Conservation (phyloP, 257 asterid genomes). For the Ocimum tenuiflorum region DNA sequence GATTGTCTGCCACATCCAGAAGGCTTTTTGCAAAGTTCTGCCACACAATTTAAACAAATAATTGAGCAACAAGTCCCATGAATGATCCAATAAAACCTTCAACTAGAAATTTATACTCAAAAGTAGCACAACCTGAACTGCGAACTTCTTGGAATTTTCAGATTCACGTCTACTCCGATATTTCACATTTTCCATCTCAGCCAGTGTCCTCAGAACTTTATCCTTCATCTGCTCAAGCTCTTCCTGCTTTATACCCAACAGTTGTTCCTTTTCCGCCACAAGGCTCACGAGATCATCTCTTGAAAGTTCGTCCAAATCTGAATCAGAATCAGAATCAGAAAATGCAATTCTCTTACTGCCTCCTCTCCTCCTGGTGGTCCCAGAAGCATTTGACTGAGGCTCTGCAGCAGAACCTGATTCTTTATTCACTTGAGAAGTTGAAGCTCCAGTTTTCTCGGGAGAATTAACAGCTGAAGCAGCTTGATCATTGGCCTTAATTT, state of each 20-base stretch:
- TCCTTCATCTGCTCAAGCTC: conserved; percentile 60
- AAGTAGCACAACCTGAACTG: conserved; percentile 52
- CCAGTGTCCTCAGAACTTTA: conserved; percentile 58
- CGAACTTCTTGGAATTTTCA: conserved; percentile 65
- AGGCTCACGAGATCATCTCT: conserved; percentile 66
- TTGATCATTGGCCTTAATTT: conserved; percentile 19
- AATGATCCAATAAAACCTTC: neutral
- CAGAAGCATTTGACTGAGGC: conserved; percentile 16
- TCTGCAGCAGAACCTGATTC: conserved; percentile 41
- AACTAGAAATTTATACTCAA: neutral
- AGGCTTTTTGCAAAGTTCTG: conserved; percentile 80
- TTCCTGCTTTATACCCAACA: conserved; percentile 38
- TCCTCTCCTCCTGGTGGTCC: conserved; percentile 30
- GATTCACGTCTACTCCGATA: conserved; percentile 73
- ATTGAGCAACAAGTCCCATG: neutral
- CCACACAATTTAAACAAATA: conserved; percentile 17
- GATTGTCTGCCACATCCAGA: conserved; percentile 38
- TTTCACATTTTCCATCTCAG: conserved; percentile 75
- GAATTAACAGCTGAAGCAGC: conserved; percentile 28
- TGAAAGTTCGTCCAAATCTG: conserved; percentile 54
- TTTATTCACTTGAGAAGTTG: conserved; percentile 30
- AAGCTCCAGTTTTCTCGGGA: conserved; percentile 26
- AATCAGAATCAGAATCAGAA: conserved; percentile 49
- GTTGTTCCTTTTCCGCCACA: conserved; percentile 51
- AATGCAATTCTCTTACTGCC: conserved; percentile 37